A percentile compares a stretch with the other conserved stretches of the same genome.
phyloP scores from a whole-genome alignment of 2,329 filamentous ascomycete genomes.

The Alternaria sp. region DNA sequence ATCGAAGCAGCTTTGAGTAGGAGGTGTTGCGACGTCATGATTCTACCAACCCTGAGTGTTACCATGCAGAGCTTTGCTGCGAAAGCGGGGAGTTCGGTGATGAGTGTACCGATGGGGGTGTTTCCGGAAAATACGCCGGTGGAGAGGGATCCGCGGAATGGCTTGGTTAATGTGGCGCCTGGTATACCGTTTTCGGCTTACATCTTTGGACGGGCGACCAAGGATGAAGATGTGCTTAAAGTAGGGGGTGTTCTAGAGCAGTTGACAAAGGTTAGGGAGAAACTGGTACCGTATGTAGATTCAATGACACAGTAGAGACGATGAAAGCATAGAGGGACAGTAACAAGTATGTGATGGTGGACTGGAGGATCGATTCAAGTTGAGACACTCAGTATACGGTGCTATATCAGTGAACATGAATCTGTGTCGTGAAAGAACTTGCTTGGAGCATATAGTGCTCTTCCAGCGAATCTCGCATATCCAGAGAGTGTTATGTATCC shows the following conservation, averaged over 20 bases:
- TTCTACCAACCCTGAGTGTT: constrained; percentile 64
- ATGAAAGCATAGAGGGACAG: not conserved
- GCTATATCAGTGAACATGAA: constrained; percentile 1
- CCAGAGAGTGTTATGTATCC: not conserved
- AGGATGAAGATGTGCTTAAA: constrained; percentile 17
- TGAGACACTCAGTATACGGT: not conserved
- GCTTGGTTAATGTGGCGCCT: constrained; percentile 60
- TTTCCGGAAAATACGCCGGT: constrained; percentile 58
- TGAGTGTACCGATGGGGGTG: constrained; percentile 68
- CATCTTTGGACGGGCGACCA: constrained; percentile 15
- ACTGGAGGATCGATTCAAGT: not conserved
- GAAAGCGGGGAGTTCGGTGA: constrained; percentile 60
- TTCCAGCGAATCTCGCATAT: not conserved
- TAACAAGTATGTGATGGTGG: not conserved
- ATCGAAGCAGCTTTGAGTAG: constrained; percentile 64
- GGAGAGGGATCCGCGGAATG: constrained; percentile 51
- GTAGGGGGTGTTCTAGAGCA: constrained; percentile 18
- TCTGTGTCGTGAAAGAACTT: not conserved
- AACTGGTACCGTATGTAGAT: constrained; percentile 15
- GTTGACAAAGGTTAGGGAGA: not conserved
- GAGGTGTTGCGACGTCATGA: constrained; percentile 64
- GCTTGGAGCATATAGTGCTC: not conserved
- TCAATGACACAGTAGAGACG: not conserved
- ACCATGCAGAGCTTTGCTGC: constrained; percentile 49
- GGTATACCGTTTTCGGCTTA: constrained; percentile 56